Conservation (phyloP, 805 yeast genomes). For the Lipomyces mesembrius region DNA sequence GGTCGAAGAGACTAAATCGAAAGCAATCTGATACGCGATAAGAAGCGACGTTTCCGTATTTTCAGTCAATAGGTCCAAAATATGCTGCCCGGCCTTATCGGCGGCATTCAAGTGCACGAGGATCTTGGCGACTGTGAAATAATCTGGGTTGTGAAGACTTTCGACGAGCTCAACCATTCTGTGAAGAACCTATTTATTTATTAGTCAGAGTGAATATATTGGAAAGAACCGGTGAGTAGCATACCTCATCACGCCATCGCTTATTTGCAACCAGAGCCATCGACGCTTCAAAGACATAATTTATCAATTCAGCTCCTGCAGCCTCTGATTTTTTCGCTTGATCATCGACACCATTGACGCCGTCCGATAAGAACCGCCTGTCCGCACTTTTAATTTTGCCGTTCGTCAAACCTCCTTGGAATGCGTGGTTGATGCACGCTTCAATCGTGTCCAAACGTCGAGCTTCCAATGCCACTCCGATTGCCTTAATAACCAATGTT, state of each 20-base stretch:
- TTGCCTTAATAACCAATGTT: conserved; percentile 50
- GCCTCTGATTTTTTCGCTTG: conserved; percentile 52
- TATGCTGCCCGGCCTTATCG: conserved; percentile 67
- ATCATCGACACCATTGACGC: conserved; percentile 35
- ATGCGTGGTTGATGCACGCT: conserved; percentile 34
- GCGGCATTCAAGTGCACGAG: conserved; percentile 86
- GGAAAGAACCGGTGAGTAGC: not conserved
- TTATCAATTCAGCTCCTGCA: conserved; percentile 58
- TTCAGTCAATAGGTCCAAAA: conserved; percentile 59
- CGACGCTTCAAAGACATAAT: conserved; percentile 71
- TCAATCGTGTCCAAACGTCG: conserved; percentile 78
- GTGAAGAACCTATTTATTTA: conserved; percentile 48
- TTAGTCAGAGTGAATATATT: not conserved
- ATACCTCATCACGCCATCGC: conserved; percentile 64
- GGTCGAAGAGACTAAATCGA: conserved; percentile 89
- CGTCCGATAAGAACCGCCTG: conserved; percentile 1
- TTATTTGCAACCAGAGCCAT: conserved; percentile 69
- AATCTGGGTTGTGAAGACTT: conserved; percentile 68
- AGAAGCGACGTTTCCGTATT: conserved; percentile 53
- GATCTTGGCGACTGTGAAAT: conserved; percentile 80
- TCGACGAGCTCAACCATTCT: conserved; percentile 66
- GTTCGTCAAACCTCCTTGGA: conserved; percentile 19
- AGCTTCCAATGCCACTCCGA: conserved; percentile 90
- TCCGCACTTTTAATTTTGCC: conserved; percentile 14
- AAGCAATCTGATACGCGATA: conserved; percentile 90